Conservation (phyloP, 108 stramenopile species). For the Fragilariopsis cylindrus region DNA sequence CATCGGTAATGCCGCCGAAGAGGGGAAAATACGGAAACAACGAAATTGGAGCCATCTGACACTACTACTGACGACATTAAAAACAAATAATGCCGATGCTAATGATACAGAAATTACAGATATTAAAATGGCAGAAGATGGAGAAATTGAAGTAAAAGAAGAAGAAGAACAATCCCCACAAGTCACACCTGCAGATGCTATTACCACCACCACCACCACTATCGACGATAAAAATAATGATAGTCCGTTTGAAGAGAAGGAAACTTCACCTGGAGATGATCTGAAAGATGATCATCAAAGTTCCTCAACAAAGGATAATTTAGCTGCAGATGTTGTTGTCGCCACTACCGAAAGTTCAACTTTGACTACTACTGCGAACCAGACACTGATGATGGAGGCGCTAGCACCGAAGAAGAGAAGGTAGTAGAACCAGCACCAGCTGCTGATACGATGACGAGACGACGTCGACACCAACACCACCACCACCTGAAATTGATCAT, state of each 20-base stretch:
- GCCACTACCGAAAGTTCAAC: no score
- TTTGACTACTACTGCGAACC: no score
- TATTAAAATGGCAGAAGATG: constrained; percentile 5
- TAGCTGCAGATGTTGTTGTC: no score
- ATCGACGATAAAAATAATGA: background rate
- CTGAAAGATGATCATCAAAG: no score
- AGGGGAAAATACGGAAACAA: background rate
- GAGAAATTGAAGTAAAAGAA: background rate
- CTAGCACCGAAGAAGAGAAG: background rate
- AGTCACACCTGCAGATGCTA: background rate
- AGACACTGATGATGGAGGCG: constrained; percentile 2
- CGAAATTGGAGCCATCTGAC: background rate
- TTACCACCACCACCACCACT: background rate
- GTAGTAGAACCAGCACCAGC: background rate
- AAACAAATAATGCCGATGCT: background rate
- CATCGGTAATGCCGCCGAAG: background rate
- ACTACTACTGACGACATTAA: background rate
- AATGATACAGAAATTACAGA: background rate
- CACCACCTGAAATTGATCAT: background rate
- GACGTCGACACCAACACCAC: background rate
- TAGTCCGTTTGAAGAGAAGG: background rate
- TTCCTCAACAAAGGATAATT: no score
- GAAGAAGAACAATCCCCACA: background rate
- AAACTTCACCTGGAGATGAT: no score
- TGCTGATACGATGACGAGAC: background rate